Percentiles rank a stretch among this genome's conserved stretches.
Evolutionary conservation across 108 stramenopile species (phyloP).

Genomic region (Nannochloropsis oceanica): DNA sequence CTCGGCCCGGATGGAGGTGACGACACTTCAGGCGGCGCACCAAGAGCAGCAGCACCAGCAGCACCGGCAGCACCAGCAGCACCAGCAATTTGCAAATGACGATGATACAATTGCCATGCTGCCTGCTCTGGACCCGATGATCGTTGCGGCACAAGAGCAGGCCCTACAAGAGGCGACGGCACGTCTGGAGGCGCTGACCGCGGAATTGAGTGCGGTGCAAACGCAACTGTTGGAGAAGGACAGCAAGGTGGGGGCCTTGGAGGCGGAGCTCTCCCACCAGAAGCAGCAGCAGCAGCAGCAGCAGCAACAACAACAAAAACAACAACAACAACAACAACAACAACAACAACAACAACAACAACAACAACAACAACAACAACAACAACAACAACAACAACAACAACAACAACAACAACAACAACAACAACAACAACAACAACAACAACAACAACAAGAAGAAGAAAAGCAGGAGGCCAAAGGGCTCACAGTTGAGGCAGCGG

Average conservation of each 20-base stretch:
- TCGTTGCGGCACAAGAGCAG: constrained; percentile 2
- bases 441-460: no score
- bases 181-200: neutral
- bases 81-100: neutral
- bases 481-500: neutral
- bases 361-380: no score
- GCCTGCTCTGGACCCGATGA: neutral
- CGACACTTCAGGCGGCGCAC: neutral
- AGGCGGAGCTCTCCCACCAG: neutral
- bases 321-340: no score
- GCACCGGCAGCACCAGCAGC: no score
- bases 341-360: no score
- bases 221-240: neutral
- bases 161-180: constrained; percentile 4
- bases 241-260: neutral
- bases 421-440: no score
- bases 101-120: constrained; percentile 1
- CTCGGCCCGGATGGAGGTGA: neutral
- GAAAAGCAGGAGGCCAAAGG: neutral
- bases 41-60: neutral
- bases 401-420: no score
- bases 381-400: no score
- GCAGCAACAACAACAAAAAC: no score
- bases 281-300: neutral
- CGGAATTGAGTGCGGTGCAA: neutral